Base-by-base conservation (phyloP, 2,329 filamentous ascomycete species). In the Ophiocordyceps sinensis region DNA sequence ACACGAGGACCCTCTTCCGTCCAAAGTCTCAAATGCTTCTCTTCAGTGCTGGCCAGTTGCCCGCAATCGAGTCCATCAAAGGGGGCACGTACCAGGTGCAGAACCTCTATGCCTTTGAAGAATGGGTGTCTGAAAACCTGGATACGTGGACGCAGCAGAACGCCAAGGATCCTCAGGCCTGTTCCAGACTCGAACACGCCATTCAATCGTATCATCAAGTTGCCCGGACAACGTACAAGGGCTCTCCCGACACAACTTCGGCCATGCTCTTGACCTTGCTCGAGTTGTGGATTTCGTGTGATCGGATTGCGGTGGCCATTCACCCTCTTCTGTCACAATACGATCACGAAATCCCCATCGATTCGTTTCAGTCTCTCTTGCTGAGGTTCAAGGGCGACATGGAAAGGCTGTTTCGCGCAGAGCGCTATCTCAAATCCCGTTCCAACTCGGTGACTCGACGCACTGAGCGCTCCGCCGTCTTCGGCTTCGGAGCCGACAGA, bases 231-330 rank as follows among this genome's bases (percentile, higher is more conserved):
- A 9, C 29, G 0, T 77, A 76, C 36, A 3, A 41, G 0, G 45
- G 39, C 0, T 61, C 65, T 7, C 66, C 74, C 0, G 64, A 70
- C 41, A 56, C 53, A 1, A 47, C 59, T 0, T 80, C 77, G 0
- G 38, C 66, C 3, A 76, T 77, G 67, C 45, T 74, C 2, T 58
- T 81, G 0, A 74, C 67, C 0, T 45, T 71, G 0, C 46, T 77
- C 3, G 72, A 78, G 41, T 50, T 81, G 0, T 81, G 77, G 77
- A 51, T 73, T 7, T 70, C 69, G 0, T 65, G 68, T 28, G 76
- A 81, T 44, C 66, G 58, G 40, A 59, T 59, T 4, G 67, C 66
- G 1, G 57, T 63, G 3, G n/a, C 32, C 0, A 42, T 54, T 0
- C 58, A 63, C 21, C 55, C 60, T 0, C 44, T 72, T 2, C 49